Evolutionary conservation across 805 yeast species (phyloP).

Genomic region (Blastobotrys robertii): DNA sequence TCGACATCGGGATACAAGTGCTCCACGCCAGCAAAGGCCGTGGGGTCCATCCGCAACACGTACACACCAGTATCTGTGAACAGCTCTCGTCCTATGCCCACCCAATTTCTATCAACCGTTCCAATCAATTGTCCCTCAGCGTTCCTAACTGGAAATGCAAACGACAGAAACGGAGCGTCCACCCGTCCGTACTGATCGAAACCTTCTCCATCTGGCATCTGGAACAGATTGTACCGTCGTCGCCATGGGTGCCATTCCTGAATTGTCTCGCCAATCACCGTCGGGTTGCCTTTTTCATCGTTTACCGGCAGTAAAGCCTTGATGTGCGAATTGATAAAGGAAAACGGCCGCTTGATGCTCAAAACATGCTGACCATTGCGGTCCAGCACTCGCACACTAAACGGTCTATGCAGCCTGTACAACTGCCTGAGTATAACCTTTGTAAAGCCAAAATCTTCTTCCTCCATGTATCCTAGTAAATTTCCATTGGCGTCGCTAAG

Average conservation of each 20-base stretch:
- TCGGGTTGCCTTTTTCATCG: conserved; percentile 33
- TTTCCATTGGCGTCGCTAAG: conserved; percentile 67
- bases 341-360: conserved; percentile 68
- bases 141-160: conserved; percentile 71
- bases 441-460: conserved; percentile 61
- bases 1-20: conserved; percentile 38
- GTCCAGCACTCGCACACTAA: conserved; percentile 30
- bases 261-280: conserved; percentile 69
- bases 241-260: conserved; percentile 97
- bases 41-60: conserved; percentile 71
- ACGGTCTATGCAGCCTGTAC: conserved; percentile 77
- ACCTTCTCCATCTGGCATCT: conserved; percentile 28
- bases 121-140: conserved; percentile 52
- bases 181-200: conserved; percentile 77
- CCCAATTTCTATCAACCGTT: conserved; percentile 87
- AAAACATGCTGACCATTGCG: conserved; percentile 26
- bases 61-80: conserved; percentile 95
- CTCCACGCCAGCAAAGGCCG: conserved; percentile 48
- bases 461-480: conserved; percentile 71
- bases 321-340: conserved; percentile 82
- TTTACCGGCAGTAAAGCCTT: conserved; percentile 52
- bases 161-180: conserved; percentile 79
- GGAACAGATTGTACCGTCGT: conserved; percentile 73
- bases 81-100: conserved; percentile 84
- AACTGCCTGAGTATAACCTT: conserved; percentile 75